Percentiles rank a stretch among this genome's conserved stretches.
Conservation (phyloP, 495 filamentous ascomycete species). For the Cenococcum geophilum region DNA sequence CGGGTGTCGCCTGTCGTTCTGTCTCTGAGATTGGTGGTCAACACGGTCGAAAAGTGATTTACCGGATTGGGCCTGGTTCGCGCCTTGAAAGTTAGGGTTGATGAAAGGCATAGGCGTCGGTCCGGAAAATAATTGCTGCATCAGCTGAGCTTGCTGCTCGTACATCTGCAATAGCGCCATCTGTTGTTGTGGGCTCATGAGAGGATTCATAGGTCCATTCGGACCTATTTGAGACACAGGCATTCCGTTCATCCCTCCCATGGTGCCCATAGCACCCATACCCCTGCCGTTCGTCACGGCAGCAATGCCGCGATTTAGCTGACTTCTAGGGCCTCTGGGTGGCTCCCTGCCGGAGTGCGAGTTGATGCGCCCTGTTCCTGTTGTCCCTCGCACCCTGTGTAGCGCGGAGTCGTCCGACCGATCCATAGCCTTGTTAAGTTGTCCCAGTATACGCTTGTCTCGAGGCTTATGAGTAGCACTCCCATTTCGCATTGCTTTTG, state of each 20-base stretch:
- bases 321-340: slow-evolving; percentile 61
- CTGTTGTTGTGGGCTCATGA: slow-evolving; percentile 58
- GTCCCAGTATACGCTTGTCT: slow-evolving; percentile 73
- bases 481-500: slow-evolving; percentile 86
- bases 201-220: slow-evolving; percentile 37
- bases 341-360: slow-evolving; percentile 59
- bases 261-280: slow-evolving; percentile 39
- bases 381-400: slow-evolving; percentile 70
- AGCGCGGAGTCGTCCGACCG: slow-evolving; percentile 64
- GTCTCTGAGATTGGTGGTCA: slow-evolving; percentile 45
- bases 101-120: slow-evolving; percentile 43
- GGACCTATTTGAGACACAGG: slow-evolving; percentile 35
- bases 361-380: slow-evolving; percentile 71
- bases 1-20: slow-evolving; percentile 26
- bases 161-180: slow-evolving; percentile 77
- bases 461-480: slow-evolving; percentile 33
- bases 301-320: slow-evolving; percentile 28
- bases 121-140: slow-evolving; percentile 56
- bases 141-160: slow-evolving; percentile 84
- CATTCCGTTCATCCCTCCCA: slow-evolving; percentile 31
- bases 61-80: slow-evolving; percentile 41
- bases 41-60: slow-evolving; percentile 77
- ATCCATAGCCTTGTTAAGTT: slow-evolving; percentile 83
- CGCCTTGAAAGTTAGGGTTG: slow-evolving; percentile 50
- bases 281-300: slow-evolving; percentile 43